Base-by-base conservation (phyloP, 352 stramenopile species). In the Phytopythium helicoides region DNA sequence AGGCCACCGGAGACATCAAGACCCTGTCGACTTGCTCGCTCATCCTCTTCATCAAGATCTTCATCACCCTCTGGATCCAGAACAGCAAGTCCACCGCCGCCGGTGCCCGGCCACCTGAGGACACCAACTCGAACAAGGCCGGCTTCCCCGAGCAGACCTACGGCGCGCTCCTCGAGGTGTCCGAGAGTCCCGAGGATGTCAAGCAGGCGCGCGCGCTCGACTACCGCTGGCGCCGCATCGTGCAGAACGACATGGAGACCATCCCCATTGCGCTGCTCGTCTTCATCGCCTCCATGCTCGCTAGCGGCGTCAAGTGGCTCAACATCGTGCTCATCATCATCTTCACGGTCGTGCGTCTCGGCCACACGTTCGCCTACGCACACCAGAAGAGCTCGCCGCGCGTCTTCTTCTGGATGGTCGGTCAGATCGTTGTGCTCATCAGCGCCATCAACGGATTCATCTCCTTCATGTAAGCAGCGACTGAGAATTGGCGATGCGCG, bases 241-340 rank as follows among this genome's bases (percentile, higher is more conserved):
- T 86, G 7, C 52, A 54, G 38, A 87, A 86, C 57, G 76, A 87
- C 58, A 54, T 86, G 33, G 76, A 87, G 58, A 68, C 66, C n/a
- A 77, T 89, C 79, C 79, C 3, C 4, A 45, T 86, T 2, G 73
- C 63, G 44, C 70, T 87, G 18, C 41, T 76, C 25, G 59, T 85
- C 22, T 85, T 86, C n/a, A n/a, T n/a, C n/a, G n/a, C n/a, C n/a
- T n/a, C n/a, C n/a, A n/a, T n/a, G 4, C 72, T 74, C 38, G 56
- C 40, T 8, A 58, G 47, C 15, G 66, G 62, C n/a, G n/a, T n/a
- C n/a, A n/a, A n/a, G n/a, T n/a, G n/a, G n/a, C n/a, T n/a, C n/a
- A n/a, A n/a, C n/a, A n/a, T n/a, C 18, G 52, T 76, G 18, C 42
- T 71, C 14, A 63, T 59, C 1, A 46, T 56, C 3, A 58, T 54